Evolutionary conservation across 306 rosid species (phyloP).

Genomic region (Argentina anserina): DNA sequence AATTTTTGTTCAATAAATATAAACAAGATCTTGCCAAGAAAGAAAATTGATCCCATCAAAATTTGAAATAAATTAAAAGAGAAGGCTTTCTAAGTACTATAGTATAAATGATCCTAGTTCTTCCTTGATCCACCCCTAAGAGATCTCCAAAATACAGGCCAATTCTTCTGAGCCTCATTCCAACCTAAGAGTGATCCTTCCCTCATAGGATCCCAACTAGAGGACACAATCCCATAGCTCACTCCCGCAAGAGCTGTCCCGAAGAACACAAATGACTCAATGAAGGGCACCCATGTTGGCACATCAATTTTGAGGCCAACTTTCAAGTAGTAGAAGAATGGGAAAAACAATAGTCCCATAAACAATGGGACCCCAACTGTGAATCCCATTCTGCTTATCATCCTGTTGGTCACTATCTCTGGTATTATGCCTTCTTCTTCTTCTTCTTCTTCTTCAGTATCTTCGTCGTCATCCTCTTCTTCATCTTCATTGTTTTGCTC

Average conservation of each 20-base stretch:
- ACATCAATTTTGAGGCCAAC: constrained; percentile 78
- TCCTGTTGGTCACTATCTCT: constrained; percentile 85
- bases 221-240: constrained; percentile 94
- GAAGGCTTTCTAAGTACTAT: background rate
- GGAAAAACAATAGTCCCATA: constrained; percentile 75
- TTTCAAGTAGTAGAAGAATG: constrained; percentile 76
- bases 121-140: constrained; percentile 40
- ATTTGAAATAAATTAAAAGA: constrained; percentile 1
- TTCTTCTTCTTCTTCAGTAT: constrained; percentile 40
- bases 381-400: constrained; percentile 75
- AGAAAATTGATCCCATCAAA: background rate
- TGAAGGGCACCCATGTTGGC: constrained; percentile 92
- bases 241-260: constrained; percentile 89
- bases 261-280: constrained; percentile 78
- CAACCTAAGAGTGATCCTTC: constrained; percentile 66
- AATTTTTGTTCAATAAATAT: background rate
- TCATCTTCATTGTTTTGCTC: constrained; percentile 19
- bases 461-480: constrained; percentile 9
- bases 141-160: constrained; percentile 75
- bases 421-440: constrained; percentile 64
- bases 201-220: constrained; percentile 82
- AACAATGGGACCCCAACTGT: constrained; percentile 73
- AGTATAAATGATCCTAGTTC: constrained; percentile 22
- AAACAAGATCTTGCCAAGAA: background rate
- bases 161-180: constrained; percentile 70